Evolutionary conservation across 352 stramenopile genomes (phyloP).

Genomic region (Phytophthora pinifolia): DNA sequence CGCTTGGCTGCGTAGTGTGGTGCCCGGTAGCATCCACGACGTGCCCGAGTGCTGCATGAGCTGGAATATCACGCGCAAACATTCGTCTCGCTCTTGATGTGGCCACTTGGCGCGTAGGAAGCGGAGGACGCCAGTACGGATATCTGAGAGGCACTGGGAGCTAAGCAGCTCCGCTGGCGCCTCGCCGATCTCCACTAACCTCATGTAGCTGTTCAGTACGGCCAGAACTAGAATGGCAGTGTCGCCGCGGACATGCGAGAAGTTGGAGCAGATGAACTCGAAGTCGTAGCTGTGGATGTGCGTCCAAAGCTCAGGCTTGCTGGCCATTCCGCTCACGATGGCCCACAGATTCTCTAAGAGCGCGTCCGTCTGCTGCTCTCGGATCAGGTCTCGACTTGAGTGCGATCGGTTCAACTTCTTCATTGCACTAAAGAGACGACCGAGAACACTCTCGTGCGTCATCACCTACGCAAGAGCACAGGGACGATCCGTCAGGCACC

Average conservation of each 20-base stretch:
- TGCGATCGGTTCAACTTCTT: constrained; percentile 42
- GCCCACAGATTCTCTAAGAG: constrained; percentile 45
- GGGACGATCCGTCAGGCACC: constrained; percentile 17
- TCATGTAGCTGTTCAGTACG: constrained; percentile 62
- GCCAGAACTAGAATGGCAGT: constrained; percentile 44
- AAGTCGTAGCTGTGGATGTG: constrained; percentile 55
- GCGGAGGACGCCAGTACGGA: constrained; percentile 56
- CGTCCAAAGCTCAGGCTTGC: constrained; percentile 40
- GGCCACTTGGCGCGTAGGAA: constrained; percentile 76
- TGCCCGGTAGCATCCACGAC: constrained; percentile 63
- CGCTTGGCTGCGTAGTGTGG: constrained; percentile 48
- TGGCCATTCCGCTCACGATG: constrained; percentile 45
- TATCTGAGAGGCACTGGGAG: constrained; percentile 53
- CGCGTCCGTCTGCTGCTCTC: constrained; percentile 22
- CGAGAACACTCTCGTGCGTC: constrained; percentile 42
- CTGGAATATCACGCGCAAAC: constrained; percentile 52
- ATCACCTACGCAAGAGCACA: constrained; percentile 43
- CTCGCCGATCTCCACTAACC: constrained; percentile 43
- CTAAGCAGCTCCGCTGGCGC: constrained; percentile 51
- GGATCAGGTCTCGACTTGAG: constrained; percentile 19
- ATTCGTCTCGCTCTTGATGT: constrained; percentile 70
- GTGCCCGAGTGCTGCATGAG: constrained; percentile 65
- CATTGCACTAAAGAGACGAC: constrained; percentile 46
- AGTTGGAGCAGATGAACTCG: constrained; percentile 66
- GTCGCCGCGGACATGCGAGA: constrained; percentile 37